Base-by-base conservation (phyloP, 176 grass and related monocot species). In the Paspalum notatum region DNA sequence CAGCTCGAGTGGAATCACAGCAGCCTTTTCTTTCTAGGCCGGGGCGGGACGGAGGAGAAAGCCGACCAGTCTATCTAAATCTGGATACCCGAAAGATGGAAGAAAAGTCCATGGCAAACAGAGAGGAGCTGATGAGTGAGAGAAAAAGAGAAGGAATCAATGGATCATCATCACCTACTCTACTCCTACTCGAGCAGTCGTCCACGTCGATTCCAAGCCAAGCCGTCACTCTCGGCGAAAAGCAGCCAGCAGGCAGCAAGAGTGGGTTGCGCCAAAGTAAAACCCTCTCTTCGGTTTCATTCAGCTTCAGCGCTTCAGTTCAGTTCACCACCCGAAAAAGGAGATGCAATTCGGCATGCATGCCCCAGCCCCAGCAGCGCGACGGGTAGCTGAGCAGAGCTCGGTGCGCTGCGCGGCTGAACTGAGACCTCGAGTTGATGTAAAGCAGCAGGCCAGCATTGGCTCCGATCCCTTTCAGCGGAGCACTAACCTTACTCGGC, bases 11-110 rank as follows among this genome's bases (percentile, higher is more conserved):
- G 65, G 72, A 71, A 50, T 70, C 20, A 3, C 69, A 20, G 51
- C 75, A 68, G 47, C 77, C 62, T 65, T 82, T 72, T 6, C 25
- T 4, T 10, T 32, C 5, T 0, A 2, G 38, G 4, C 9, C 9
- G 16, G 43, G 20, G 17, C 53, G 18, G 18, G 51, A 37, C 40
- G 32, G 16, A 75, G 53, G 76, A 48, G 62, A 89, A 89, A 85
- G 87, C 77, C 63, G 64, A 81, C 82, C 82, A 41, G 39, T 10
- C 76, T 64, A 80, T 88, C 81, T 80, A 80, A 62, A 84, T 75
- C 22, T 62, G 76, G 81, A 80, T 80, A 69, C 45, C 76, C 44
- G 44, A 8, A 9, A 9, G 13, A 65, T 75, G 67, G 59, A 74
- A 22, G 73, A 78, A 73, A 83, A 42, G 41, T 24, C 24, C 15